phyloP scores from a whole-genome alignment of 768 basidiomycete species.

The Rhodocollybia butyracea region DNA sequence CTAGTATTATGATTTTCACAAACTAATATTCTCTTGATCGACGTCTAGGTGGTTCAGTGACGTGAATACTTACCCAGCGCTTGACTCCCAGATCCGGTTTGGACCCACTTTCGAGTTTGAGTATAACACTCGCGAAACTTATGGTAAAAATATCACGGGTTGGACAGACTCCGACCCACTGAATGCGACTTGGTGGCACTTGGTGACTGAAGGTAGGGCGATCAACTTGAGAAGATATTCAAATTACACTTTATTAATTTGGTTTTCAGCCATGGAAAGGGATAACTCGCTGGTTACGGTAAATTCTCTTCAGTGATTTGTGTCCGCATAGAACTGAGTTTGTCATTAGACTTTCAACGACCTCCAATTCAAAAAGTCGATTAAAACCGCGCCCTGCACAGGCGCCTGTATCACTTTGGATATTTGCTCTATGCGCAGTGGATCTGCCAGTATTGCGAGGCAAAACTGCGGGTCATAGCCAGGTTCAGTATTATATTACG shows the following conservation, averaged over 20 bases:
- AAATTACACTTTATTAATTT: slow-evolving; percentile 2
- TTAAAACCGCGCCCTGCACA: slow-evolving; percentile 51
- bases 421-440: slow-evolving; percentile 77
- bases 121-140: slow-evolving; percentile 68
- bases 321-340: neutral
- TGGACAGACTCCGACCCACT: slow-evolving; percentile 57
- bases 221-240: neutral
- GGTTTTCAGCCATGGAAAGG: slow-evolving; percentile 53
- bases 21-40: neutral
- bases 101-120: slow-evolving; percentile 67
- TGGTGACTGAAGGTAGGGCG: slow-evolving; percentile 60
- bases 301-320: slow-evolving; percentile 15
- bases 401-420: slow-evolving; percentile 61
- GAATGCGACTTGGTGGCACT: slow-evolving; percentile 84
- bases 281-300: slow-evolving; percentile 60
- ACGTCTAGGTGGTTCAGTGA: slow-evolving; percentile 59
- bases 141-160: slow-evolving; percentile 51
- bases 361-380: slow-evolving; percentile 69
- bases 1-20: neutral
- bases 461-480: slow-evolving; percentile 61
- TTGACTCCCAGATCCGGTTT: slow-evolving; percentile 51
- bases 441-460: slow-evolving; percentile 56
- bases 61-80: slow-evolving; percentile 52
- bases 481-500: too few species aligned
- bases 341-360: slow-evolving; percentile 54